Base-by-base conservation (phyloP, 805 yeast genomes). In the Zygosaccharomyces pseudorouxii region DNA sequence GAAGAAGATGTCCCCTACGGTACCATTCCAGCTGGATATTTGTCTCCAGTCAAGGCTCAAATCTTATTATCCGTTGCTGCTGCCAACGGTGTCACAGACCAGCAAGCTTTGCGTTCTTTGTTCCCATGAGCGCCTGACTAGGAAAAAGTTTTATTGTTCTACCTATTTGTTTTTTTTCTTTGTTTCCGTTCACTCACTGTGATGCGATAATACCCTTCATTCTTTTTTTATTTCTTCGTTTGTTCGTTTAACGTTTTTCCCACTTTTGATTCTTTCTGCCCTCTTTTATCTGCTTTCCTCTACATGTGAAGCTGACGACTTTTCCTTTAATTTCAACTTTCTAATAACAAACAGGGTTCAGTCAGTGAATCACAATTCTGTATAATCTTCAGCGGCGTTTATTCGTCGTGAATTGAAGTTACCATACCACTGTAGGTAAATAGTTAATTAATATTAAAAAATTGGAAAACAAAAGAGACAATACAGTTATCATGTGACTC, bases 21-120 rank as follows among this genome's bases (percentile, higher is more conserved):
- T 16, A 58, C 63, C 11, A 54, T 65, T 37, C 58, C 65, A 11
- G 69, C 61, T 11, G 70, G 69, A 18, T 57, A 55, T 48, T 48
- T 65, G 45, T 51, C 65, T 12, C 69, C 70, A 41, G 44, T 55
- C 19, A 60, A 66, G 54, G 64, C 68, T 7, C 65, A 64, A 43
- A 47, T 65, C n/a, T 48, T 66, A 38, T 49, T 63, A 19, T 46
- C 63, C 5, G 51, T 66, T 42, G 69, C 68, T 7, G 48, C 61
- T 2, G 55, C 56, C 28, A 64, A 65, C 48, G 56, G 55, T 25
- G 65, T 60, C 14, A 55, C 38, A 16, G 48, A 35, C 40, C 38
- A 45, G 11, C 45, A 33, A 8, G 30, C 18, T 42, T 33, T 40
- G 22, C 38, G 18, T 25, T 23, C 31, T 16, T n/a, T 51, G 33